These are phyloP conservation scores for Globisporangium solare DNA, from an alignment of 352 stramenopile species.

Conservation along the genomic window DNA sequence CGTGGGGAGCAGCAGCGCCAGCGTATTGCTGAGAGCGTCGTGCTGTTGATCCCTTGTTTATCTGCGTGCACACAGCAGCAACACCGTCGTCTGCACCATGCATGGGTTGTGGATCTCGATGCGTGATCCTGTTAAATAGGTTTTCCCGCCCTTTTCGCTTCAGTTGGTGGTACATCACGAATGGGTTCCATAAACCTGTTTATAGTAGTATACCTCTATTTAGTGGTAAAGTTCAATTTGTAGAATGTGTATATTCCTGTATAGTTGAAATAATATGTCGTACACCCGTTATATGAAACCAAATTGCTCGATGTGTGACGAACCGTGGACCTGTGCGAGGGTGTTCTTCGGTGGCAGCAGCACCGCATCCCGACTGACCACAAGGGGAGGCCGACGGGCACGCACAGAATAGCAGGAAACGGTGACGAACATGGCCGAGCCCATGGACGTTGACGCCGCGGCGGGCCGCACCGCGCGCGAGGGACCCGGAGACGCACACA, in stretches of 20 bases:
- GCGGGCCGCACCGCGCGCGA: constrained; percentile 1
- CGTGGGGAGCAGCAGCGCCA: no score
- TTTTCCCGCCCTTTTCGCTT: constrained; percentile 13
- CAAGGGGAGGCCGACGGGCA: background rate
- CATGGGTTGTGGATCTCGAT: background rate
- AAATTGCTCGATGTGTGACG: no score
- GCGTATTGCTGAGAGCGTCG: no score
- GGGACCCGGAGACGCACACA: constrained; percentile 4
- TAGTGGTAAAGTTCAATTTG: background rate
- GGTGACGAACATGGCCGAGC: constrained; percentile 9
- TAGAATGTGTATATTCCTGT: no score
- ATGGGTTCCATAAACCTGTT: background rate
- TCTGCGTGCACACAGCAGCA: no score
- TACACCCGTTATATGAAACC: background rate
- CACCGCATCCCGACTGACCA: background rate
- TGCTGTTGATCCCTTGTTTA: no score
- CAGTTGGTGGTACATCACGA: constrained; percentile 2
- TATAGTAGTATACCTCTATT: background rate
- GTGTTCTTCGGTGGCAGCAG: constrained; percentile 4
- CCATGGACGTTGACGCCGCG: constrained; percentile 12
- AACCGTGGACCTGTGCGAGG: no score
- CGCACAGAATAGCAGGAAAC: background rate
- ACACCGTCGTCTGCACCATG: background rate
- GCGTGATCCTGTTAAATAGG: background rate
- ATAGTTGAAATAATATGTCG: no score